Evolutionary conservation across 805 yeast species (phyloP).

Genomic region (Wickerhamomyces bovis): DNA sequence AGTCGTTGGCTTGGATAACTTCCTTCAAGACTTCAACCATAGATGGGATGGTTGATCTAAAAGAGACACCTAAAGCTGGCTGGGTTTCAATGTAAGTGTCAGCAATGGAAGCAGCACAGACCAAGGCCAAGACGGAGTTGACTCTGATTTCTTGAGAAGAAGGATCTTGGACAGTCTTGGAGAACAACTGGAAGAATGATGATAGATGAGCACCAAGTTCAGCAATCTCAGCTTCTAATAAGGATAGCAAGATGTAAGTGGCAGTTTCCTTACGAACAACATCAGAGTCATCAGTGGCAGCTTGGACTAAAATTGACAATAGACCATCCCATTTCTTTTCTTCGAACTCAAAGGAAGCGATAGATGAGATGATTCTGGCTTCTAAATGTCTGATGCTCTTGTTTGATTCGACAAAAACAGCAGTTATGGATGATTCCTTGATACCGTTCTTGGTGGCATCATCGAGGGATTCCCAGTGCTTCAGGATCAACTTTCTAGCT

Average conservation of each 20-base stretch:
- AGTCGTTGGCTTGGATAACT: constrained; percentile 64
- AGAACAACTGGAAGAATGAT: constrained; percentile 67
- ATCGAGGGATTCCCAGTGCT: constrained; percentile 55
- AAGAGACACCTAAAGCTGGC: constrained; percentile 44
- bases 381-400: constrained; percentile 77
- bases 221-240: constrained; percentile 66
- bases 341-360: constrained; percentile 72
- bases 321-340: constrained; percentile 70
- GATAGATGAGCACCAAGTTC: constrained; percentile 51
- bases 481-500: constrained; percentile 73
- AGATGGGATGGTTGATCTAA: constrained; percentile 64
- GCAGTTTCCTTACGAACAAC: constrained; percentile 73
- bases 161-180: constrained; percentile 54
- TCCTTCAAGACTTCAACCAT: constrained; percentile 79
- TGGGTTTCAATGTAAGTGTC: constrained; percentile 51
- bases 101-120: constrained; percentile 53
- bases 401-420: constrained; percentile 59
- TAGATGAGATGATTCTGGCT: constrained; percentile 84
- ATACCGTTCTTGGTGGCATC: constrained; percentile 50
- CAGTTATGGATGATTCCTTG: constrained; percentile 59
- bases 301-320: constrained; percentile 61
- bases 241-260: constrained; percentile 67
- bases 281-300: constrained; percentile 47
- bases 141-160: constrained; percentile 71
- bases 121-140: constrained; percentile 76